A percentile compares a stretch with the other conserved stretches of the same genome.
phyloP scores from a whole-genome alignment of 495 filamentous ascomycete genomes.

The Lasiosphaeria ovina region DNA sequence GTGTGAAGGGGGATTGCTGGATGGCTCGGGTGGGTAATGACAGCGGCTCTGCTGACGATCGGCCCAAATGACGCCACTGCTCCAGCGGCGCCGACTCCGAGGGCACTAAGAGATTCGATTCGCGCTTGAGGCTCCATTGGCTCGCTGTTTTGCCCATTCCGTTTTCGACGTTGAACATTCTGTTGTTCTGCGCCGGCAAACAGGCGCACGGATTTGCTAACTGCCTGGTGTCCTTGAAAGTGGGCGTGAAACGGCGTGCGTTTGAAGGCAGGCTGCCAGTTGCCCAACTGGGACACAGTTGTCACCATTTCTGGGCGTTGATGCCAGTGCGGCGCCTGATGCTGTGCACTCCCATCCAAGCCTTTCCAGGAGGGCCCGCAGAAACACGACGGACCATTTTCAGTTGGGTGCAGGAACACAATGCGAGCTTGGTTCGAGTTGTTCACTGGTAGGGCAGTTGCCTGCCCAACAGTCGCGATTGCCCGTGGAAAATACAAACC shows the following conservation, averaged over 20 bases:
- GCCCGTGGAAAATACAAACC: no score
- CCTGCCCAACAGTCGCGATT: no score
- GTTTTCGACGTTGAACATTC: neutral
- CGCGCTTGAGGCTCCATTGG: neutral
- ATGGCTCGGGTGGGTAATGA: neutral
- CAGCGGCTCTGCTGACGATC: neutral
- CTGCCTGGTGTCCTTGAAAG: neutral
- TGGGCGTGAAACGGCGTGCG: neutral
- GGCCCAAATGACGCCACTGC: constrained; percentile 1
- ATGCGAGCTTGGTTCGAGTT: no score
- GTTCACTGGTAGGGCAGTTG: no score
- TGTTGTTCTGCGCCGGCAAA: neutral
- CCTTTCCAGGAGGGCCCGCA: no score
- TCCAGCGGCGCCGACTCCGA: neutral
- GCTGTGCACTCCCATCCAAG: neutral
- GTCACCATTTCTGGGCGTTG: neutral
- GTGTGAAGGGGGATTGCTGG: neutral
- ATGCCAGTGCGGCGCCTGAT: neutral
- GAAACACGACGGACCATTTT: no score
- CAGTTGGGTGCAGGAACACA: no score
- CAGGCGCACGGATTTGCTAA: neutral
- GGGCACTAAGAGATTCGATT: neutral
- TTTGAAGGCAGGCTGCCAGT: neutral
- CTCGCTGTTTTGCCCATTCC: neutral
- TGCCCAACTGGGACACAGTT: neutral